Base-by-base conservation (phyloP, 2,329 filamentous ascomycete genomes). In the Pseudocercospora macadamiae region DNA sequence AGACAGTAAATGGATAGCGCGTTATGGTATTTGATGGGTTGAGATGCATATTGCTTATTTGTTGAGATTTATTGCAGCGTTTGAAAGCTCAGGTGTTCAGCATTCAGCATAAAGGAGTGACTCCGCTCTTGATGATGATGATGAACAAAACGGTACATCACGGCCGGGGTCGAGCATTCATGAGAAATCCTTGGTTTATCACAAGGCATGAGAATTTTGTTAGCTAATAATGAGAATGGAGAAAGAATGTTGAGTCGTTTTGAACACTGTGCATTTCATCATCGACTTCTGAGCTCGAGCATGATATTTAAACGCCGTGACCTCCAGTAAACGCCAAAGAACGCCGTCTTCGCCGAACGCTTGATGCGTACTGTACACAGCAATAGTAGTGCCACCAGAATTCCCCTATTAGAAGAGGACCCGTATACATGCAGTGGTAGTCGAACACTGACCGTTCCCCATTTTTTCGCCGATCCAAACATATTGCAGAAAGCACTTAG, bases 311-410 rank as follows among this genome's bases (percentile, higher is more conserved):
- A 47, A 28, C 44, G 25, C 44, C 44, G 26, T n/a, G n/a, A n/a
- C n/a, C n/a, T n/a, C n/a, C n/a, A n/a, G n/a, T n/a, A n/a, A 60
- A 60, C 53, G 28, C 54, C 58, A 39, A n/a, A 52, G 19, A 54
- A 55, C 58, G 54, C 58, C 58, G 19, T 16, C 18, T 56, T 47
- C 58, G 58, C 58, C 58, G 6, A 49, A 36, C 47, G 52, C 58
- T 48, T 49, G 2, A 57, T 48, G 58, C 58, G 54, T 57, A 60
- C 54, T 56, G 51, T 60, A 60, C 58, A 60, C 44, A 47, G 4
- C 39, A 49, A 26, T 30, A 51, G 48, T 26, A 25, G 48, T 19
- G 57, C 45, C 57, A 55, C 25, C 14, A 25, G 49, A 34, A 51
- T n/a, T n/a, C n/a, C n/a, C n/a, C n/a, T n/a, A n/a, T n/a, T n/a